A percentile compares a stretch with the other conserved stretches of the same genome.
These are phyloP conservation scores for Musa acuminata DNA, from an alignment of 176 grass and related monocot species.

Conservation along the genomic window DNA sequence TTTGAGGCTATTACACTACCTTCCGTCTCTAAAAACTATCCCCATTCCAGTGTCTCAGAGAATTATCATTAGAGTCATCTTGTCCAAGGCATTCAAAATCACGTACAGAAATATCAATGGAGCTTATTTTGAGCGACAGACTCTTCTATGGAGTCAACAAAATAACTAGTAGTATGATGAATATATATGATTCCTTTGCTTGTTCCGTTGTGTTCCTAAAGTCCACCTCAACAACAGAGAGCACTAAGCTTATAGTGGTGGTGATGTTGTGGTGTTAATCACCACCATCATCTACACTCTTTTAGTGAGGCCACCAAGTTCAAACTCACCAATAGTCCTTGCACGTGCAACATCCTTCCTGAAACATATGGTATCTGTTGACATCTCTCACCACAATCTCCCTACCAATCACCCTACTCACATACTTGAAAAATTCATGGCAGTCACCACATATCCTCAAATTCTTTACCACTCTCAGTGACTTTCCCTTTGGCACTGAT, in stretches of 20 bases:
- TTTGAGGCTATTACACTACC: too few species aligned
- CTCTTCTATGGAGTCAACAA: too few species aligned
- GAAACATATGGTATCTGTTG: slow-evolving; percentile 42
- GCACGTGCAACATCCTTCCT: slow-evolving; percentile 37
- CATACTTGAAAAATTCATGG: slow-evolving; percentile 50
- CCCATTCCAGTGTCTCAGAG: too few species aligned
- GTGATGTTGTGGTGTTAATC: background rate
- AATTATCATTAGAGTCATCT: too few species aligned
- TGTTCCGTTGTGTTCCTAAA: too few species aligned
- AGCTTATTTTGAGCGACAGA: too few species aligned
- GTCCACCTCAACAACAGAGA: too few species aligned
- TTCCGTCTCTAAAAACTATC: too few species aligned
- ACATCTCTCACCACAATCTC: slow-evolving; percentile 44
- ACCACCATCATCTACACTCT: background rate
- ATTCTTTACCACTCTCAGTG: slow-evolving; percentile 46
- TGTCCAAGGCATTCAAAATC: too few species aligned
- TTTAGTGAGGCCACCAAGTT: background rate
- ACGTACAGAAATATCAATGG: too few species aligned
- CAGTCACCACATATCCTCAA: slow-evolving; percentile 41
- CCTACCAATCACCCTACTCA: slow-evolving; percentile 30
- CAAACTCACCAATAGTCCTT: slow-evolving; percentile 37
- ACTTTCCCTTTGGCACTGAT: slow-evolving; percentile 26
- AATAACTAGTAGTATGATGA: too few species aligned
- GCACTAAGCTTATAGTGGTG: background rate
- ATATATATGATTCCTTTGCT: too few species aligned